Evolutionary conservation across 1,284 basidiomycete genomes (phyloP).

Genomic region (Schizopora paradoxa): DNA sequence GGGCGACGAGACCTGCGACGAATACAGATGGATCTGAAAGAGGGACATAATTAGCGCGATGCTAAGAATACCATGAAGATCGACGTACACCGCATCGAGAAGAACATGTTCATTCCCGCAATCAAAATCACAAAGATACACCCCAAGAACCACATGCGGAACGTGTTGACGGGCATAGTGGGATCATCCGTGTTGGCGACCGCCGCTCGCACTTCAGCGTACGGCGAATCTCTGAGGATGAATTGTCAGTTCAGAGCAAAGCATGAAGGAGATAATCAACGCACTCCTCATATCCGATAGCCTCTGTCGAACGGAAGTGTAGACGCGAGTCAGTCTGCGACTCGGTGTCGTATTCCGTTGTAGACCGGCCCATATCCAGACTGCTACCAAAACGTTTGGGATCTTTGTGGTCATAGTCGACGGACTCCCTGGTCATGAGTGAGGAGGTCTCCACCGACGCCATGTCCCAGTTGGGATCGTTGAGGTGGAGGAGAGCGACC

Average conservation of each 20-base stretch:
- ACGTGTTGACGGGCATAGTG: conserved; percentile 75
- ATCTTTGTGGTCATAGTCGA: conserved; percentile 8
- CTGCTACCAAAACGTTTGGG: conserved; percentile 23
- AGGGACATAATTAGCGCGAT: conserved; percentile 13
- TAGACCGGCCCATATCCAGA: conserved; percentile 21
- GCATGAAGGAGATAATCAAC: conserved; percentile 25
- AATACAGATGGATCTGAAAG: conserved; percentile 54
- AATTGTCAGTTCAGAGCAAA: conserved; percentile 19
- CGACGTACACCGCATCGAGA: conserved; percentile 61
- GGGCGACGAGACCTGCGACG: conserved; percentile 60
- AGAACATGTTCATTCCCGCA: conserved; percentile 64
- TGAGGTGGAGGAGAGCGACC: conserved; percentile 45
- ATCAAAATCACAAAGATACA: conserved; percentile 51
- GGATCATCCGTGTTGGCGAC: conserved; percentile 79
- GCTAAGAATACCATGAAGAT: neutral
- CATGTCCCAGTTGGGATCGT: conserved; percentile 69
- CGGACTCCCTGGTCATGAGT: too few relatives aligned
- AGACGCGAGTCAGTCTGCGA: conserved; percentile 48
- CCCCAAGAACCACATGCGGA: conserved; percentile 80
- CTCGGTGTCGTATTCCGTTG: conserved; percentile 42
- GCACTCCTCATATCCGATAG: conserved; percentile 61
- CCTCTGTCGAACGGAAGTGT: conserved; percentile 48
- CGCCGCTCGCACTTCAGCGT: conserved; percentile 82
- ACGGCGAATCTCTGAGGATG: conserved; percentile 68
- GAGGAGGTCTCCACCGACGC: conserved; percentile 13